These are phyloP conservation scores for Paraphoma sp. DNA, from an alignment of 2,329 filamentous ascomycete genomes.

Conservation along the genomic window DNA sequence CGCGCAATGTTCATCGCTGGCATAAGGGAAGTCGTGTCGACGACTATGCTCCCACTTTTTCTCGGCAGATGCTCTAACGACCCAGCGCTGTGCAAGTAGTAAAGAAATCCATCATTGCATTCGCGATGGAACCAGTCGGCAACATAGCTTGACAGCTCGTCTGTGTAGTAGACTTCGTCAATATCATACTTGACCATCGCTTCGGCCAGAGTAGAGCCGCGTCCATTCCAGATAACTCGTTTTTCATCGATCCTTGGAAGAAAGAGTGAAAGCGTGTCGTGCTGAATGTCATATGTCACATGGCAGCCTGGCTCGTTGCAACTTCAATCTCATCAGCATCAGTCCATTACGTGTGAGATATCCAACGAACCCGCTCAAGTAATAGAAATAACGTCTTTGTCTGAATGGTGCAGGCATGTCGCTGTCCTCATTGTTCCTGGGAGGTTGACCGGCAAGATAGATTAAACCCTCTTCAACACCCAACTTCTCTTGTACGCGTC, in stretches of 20 bases:
- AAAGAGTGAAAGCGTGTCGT: constrained; percentile 73
- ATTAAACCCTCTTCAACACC: constrained; percentile 55
- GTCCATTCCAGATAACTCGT: constrained; percentile 69
- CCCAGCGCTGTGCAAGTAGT: constrained; percentile 38
- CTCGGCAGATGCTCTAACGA: not conserved
- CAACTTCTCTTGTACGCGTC: constrained; percentile 45
- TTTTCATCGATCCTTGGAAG: constrained; percentile 72
- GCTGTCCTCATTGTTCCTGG: constrained; percentile 62
- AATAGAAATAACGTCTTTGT: constrained; percentile 68
- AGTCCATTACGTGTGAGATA: not conserved
- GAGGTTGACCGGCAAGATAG: constrained; percentile 61
- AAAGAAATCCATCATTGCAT: constrained; percentile 29
- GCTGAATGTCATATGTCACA: constrained; percentile 63
- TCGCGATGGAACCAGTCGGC: constrained; percentile 37
- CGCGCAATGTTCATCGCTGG: constrained; percentile 80
- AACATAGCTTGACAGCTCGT: constrained; percentile 38
- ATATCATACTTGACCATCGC: constrained; percentile 70
- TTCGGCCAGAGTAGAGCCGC: constrained; percentile 65
- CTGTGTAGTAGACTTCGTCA: constrained; percentile 69
- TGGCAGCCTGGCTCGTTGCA: constrained; percentile 61
- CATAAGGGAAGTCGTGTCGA: constrained; percentile 58
- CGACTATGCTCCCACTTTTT: not conserved
- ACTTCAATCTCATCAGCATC: constrained; percentile 28
- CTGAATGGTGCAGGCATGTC: constrained; percentile 64
- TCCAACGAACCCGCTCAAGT: constrained; percentile 58